Evolutionary conservation across 2,329 filamentous ascomycete genomes (phyloP).

Genomic region (Ceratocystis variospora): DNA sequence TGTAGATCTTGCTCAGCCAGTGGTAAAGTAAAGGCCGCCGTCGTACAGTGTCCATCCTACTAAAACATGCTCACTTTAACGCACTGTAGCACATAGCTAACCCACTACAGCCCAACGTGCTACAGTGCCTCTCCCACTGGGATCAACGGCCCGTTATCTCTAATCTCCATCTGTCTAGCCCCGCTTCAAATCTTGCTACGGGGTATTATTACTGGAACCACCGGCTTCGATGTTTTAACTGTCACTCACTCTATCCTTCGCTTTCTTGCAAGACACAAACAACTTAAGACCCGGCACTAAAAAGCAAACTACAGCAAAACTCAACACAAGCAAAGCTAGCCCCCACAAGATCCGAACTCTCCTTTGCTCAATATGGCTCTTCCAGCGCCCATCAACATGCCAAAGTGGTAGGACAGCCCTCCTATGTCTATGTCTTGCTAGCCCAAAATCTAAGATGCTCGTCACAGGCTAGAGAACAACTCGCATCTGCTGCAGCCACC

Average conservation of each 20-base stretch:
- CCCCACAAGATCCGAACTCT: neutral
- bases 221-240: too few relatives aligned
- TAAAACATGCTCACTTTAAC: neutral
- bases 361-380: conserved; percentile 18
- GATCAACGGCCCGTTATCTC: neutral
- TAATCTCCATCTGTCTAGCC: neutral
- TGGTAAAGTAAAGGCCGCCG: neutral
- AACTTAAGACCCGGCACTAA: too few relatives aligned
- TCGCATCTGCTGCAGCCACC: conserved; percentile 84
- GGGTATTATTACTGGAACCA: neutral
- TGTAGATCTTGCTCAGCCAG: too few relatives aligned
- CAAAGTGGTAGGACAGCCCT: conserved; percentile 29
- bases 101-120: neutral
- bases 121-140: neutral
- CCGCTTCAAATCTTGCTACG: neutral
- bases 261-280: too few relatives aligned
- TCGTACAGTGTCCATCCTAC: neutral
- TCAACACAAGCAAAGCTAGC: neutral
- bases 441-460: neutral
- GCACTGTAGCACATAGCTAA: neutral
- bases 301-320: neutral
- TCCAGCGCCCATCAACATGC: conserved; percentile 30
- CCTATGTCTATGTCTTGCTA: neutral
- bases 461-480: conserved; percentile 70
- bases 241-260: too few relatives aligned